Evolutionary conservation across 768 basidiomycete species (phyloP).

Genomic region (Suillus bovinus): DNA sequence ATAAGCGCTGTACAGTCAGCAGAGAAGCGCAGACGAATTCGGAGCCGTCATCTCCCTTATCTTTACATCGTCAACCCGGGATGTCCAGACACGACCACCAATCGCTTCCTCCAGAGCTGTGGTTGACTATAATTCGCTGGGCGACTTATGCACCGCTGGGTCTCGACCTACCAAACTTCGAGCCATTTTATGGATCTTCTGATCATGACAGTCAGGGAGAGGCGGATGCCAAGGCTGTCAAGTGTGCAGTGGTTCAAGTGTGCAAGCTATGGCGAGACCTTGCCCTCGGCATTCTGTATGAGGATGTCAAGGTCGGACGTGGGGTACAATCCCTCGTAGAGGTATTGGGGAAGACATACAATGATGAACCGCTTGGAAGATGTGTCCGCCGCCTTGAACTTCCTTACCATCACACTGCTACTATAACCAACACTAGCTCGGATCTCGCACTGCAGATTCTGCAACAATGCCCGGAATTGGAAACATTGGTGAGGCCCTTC

Average conservation of each 20-base stretch:
- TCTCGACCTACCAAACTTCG: slow-evolving; percentile 36
- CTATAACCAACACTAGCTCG: slow-evolving; percentile 30
- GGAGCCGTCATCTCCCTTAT: background rate
- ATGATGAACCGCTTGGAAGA: slow-evolving; percentile 21
- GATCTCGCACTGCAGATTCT: slow-evolving; percentile 48
- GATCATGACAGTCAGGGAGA: slow-evolving; percentile 20
- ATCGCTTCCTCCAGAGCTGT: slow-evolving; percentile 52
- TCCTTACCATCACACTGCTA: slow-evolving; percentile 55
- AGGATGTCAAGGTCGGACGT: slow-evolving; percentile 47
- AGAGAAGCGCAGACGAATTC: background rate
- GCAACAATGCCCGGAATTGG: slow-evolving; percentile 46
- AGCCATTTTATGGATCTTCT: slow-evolving; percentile 46
- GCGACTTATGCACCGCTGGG: slow-evolving; percentile 34
- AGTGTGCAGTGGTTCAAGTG: slow-evolving; percentile 49
- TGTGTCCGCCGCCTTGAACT: slow-evolving; percentile 59
- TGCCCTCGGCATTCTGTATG: slow-evolving; percentile 49
- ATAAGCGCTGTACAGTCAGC: background rate
- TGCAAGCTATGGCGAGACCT: slow-evolving; percentile 58
- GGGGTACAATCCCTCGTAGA: slow-evolving; percentile 33
- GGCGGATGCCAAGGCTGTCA: slow-evolving; percentile 35
- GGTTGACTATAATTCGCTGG: slow-evolving; percentile 52
- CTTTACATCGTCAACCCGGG: background rate
- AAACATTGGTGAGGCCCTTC: slow-evolving; percentile 55
- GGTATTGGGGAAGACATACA: slow-evolving; percentile 24
- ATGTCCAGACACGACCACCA: background rate